A percentile compares a stretch with the other conserved stretches of the same genome.
Conservation (phyloP, 2,329 filamentous ascomycete species). For the Xylariaceae sp. region DNA sequence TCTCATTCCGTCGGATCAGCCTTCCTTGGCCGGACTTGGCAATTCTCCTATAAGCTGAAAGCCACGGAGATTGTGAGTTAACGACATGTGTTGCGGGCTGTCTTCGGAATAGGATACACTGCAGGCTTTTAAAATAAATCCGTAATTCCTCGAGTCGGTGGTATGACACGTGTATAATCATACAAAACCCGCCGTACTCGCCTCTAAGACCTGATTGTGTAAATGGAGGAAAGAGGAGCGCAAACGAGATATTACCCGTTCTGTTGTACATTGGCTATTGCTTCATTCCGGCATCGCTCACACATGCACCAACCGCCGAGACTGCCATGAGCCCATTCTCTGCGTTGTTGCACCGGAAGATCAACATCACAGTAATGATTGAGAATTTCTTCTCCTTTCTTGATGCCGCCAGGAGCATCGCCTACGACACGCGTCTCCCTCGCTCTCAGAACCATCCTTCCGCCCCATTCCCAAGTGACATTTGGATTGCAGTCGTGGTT, state of each 20-base stretch:
- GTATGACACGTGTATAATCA: slow-evolving; percentile 22
- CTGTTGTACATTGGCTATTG: slow-evolving; percentile 29
- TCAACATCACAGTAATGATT: slow-evolving; percentile 93
- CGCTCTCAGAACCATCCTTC: slow-evolving; percentile 67
- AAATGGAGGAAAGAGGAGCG: background rate
- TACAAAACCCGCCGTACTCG: slow-evolving; percentile 16
- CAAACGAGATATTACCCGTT: slow-evolving; percentile 13
- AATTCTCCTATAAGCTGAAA: slow-evolving; percentile 1
- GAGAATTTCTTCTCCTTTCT: slow-evolving; percentile 76
- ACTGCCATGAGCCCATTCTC: slow-evolving; percentile 85
- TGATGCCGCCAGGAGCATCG: slow-evolving; percentile 56
- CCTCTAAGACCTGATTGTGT: slow-evolving; percentile 6
- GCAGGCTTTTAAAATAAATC: background rate
- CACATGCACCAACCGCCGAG: slow-evolving; percentile 89
- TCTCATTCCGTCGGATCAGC: too few relatives aligned
- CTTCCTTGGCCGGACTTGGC: slow-evolving; percentile 1
- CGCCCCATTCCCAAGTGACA: slow-evolving; percentile 90
- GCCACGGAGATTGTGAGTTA: too few relatives aligned
- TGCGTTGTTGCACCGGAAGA: slow-evolving; percentile 70
- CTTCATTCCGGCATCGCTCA: slow-evolving; percentile 73
- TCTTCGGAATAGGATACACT: too few relatives aligned
- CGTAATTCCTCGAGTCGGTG: background rate
- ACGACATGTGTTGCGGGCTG: too few relatives aligned
- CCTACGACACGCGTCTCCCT: slow-evolving; percentile 55
- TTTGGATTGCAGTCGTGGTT: slow-evolving; percentile 97